Conservation (phyloP, 1,139 yeast species). For the Candida glucosophila region DNA sequence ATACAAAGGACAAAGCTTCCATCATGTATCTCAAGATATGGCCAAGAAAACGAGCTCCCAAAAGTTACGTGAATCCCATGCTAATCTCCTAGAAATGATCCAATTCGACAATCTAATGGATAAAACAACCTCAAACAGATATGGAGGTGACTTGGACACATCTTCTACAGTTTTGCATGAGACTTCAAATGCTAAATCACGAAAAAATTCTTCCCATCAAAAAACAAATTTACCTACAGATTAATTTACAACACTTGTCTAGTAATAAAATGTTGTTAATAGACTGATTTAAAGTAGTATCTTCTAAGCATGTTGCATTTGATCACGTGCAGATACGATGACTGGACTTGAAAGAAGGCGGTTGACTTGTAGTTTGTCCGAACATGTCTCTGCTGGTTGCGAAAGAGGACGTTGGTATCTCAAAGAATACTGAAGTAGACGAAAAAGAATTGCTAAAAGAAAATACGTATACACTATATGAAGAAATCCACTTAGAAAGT, state of each 20-base stretch:
- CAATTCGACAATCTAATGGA: slow-evolving; percentile 13
- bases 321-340: too few species aligned
- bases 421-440: slow-evolving; percentile 4
- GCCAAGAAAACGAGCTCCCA: slow-evolving; percentile 11
- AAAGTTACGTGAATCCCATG: slow-evolving; percentile 16
- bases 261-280: too few species aligned
- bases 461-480: slow-evolving; percentile 6
- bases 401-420: slow-evolving; percentile 1
- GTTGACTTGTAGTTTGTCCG: too few species aligned
- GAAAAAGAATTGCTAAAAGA: slow-evolving; percentile 3
- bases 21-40: slow-evolving; percentile 9
- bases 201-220: too few species aligned
- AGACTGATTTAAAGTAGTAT: too few species aligned
- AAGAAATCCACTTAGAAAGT: not conserved
- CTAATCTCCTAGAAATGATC: slow-evolving; percentile 14
- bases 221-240: too few species aligned
- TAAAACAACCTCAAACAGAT: slow-evolving; percentile 14
- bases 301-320: too few species aligned
- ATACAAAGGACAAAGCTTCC: too few species aligned
- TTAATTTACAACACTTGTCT: too few species aligned
- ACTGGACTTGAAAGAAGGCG: too few species aligned
- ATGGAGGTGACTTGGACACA: slow-evolving; percentile 20
- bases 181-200: too few species aligned
- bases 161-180: slow-evolving; percentile 10
- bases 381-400: slow-evolving; percentile 3